Percentiles rank a stretch among this genome's conserved stretches.
Evolutionary conservation across 2,329 filamentous ascomycete genomes (phyloP).

Genomic region (Spiromastix sp.): DNA sequence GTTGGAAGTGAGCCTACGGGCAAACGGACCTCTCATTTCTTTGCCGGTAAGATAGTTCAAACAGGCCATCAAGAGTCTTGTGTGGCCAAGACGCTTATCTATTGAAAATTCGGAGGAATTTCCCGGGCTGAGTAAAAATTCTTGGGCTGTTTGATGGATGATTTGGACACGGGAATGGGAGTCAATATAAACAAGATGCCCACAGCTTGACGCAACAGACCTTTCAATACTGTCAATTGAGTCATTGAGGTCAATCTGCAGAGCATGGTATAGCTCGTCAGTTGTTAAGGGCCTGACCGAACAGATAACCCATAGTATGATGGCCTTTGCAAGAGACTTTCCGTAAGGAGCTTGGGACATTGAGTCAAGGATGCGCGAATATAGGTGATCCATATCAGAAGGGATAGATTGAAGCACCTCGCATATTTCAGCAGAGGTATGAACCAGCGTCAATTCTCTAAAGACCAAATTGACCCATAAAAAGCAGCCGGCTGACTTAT

Average conservation of each 20-base stretch:
- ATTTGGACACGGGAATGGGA: conserved; percentile 17
- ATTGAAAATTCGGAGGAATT: background rate
- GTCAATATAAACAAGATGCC: conserved; percentile 22
- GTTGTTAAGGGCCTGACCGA: conserved; percentile 23
- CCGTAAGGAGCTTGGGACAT: conserved; percentile 18
- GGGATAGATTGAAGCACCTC: conserved; percentile 23
- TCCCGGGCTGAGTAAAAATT: background rate
- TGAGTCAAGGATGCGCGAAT: conserved; percentile 19
- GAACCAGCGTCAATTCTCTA: conserved; percentile 17
- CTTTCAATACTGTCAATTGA: conserved; percentile 15
- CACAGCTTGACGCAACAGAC: conserved; percentile 19
- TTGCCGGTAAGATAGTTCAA: conserved; percentile 22
- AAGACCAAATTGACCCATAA: conserved; percentile 27
- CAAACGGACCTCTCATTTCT: conserved; percentile 25
- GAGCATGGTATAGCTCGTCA: conserved; percentile 23
- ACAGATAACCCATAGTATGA: conserved; percentile 29
- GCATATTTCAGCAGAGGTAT: conserved; percentile 20
- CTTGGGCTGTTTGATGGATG: conserved; percentile 22
- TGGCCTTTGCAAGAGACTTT: conserved; percentile 23
- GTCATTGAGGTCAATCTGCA: conserved; percentile 19
- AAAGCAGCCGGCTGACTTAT: conserved; percentile 28
- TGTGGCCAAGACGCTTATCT: conserved; percentile 19
- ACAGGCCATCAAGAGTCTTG: conserved; percentile 22
- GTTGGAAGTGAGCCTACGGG: background rate
- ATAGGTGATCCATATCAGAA: conserved; percentile 26